Evolutionary conservation across 441 rosid species (phyloP), one percentile per base, ranked within the genome.

Genomic region (Isatis lusitanica): DNA sequence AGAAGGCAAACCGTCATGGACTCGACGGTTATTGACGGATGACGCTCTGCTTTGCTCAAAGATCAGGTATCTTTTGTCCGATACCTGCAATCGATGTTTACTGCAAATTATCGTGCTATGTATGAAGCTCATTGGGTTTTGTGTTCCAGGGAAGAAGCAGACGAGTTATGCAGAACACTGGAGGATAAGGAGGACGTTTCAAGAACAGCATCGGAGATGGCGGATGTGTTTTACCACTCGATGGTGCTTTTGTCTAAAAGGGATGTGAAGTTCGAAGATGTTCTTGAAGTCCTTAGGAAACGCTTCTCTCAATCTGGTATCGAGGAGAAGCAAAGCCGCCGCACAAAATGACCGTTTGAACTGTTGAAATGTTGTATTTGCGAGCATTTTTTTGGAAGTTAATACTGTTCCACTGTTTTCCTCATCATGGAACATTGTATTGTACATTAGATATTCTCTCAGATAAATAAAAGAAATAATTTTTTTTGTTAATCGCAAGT

Each of bases 1-100:
- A 77, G 79, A 73, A 67, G 96, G 91, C 60, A 92, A 90, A 30
- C 93, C 89, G 0, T 94, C 96, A 2, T 92, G 97, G 94, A 87
- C 92, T 3, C 74, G 80, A 24, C 72, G 85, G 50, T 75, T 92
- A 39, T 71, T 90, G 48, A 82, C 80, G 0, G 83, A 89, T 71
- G 79, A 81, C 18, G 57, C 76, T 4, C 65, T 92, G 74, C 75
- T 90, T n/a, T 90, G 94, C 82, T 86, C 85, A 7, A 94, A 94
- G 83, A 85, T 92, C 60, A 76, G 95, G 95, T 88, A 74, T 2
- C n/a, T 6, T 1, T 4, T 61, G 13, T 26, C 3, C 0, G 13
- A 28, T 68, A 3, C 55, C 9, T 51, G 10, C 6, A 8, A 6
- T 58, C 0, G 13, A 40, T 15, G 24, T 0, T 61, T 21, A 58